A percentile compares a stretch with the other conserved stretches of the same genome.
These are phyloP conservation scores for Talaromyces sp. DNA, from an alignment of 2,329 filamentous ascomycete species.

Conservation along the genomic window DNA sequence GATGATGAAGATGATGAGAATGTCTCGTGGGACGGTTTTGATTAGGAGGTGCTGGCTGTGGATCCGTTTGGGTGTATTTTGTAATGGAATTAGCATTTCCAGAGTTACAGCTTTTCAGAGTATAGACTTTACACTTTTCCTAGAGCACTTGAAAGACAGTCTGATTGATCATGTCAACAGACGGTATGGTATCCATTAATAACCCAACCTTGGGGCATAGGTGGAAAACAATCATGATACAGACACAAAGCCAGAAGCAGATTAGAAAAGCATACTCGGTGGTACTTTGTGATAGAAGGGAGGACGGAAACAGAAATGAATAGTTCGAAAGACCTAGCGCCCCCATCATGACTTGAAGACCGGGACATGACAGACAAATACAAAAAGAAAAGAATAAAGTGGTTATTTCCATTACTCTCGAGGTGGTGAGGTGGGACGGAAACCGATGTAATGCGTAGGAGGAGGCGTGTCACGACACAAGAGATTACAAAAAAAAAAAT, in stretches of 20 bases:
- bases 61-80: background rate
- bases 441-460: background rate
- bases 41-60: conserved; percentile 8
- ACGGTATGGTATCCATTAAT: background rate
- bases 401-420: background rate
- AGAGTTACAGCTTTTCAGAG: background rate
- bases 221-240: background rate
- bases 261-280: background rate
- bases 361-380: conserved; percentile 1
- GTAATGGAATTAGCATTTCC: background rate
- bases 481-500: background rate
- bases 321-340: background rate
- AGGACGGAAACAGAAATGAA: background rate
- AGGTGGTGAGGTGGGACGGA: background rate
- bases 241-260: background rate
- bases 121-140: background rate
- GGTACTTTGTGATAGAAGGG: conserved; percentile 1
- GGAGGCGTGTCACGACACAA: background rate
- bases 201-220: background rate
- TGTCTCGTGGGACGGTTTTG: conserved; percentile 15
- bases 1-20: conserved; percentile 8
- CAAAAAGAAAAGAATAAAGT: background rate
- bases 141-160: background rate
- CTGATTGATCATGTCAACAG: background rate
- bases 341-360: background rate